Evolutionary conservation across 2,329 filamentous ascomycete genomes (phyloP), one percentile per base, ranked within the genome.

Genomic region (Ophiosphaerella korrae): DNA sequence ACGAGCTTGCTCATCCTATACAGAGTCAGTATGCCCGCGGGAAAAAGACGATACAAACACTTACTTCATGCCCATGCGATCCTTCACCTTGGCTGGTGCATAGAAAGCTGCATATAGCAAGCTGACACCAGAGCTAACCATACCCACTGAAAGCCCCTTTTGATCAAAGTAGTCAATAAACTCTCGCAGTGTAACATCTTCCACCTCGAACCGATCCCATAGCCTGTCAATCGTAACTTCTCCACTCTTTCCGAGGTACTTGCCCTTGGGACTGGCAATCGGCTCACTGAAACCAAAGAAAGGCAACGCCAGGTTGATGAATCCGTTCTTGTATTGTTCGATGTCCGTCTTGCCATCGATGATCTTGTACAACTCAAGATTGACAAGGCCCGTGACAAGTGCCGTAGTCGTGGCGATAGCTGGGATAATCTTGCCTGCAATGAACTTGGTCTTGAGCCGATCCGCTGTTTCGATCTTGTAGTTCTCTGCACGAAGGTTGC

Each of bases 261-360:
- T 90, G 58, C 93, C 90, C 83, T 97, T 97, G 26, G 92, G 91
- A 63, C 91, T 96, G 5, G 87, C 87, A 64, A 99, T 95, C 2
- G 94, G 94, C 77, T 99, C 94, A 68, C 91, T 96, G 83, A 99
- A 99, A 34, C 93, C 93, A 64, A 99, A 96, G 83, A 99, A 97
- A 1, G 94, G 94, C 58, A 99, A 79, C 1, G 94, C 94, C 62
- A 99, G 78, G 78, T 99, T 99, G 77, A 97, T 83, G 75, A 99
- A 99, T 13, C 94, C 94, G 71, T 99, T 99, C 84, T 97, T 97
- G 86, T 95, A 99, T 77, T 97, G 90, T 78, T 97, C 94, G 59
- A 97, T 88, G 64, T 97, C 91, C n/a, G 83, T 85, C 82, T 99
- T 97, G 70, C 92, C 93, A 68, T 97, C 94, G 39, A 99, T 82